Evolutionary conservation across 768 basidiomycete species (phyloP).

Genomic region (Collybia sp.): DNA sequence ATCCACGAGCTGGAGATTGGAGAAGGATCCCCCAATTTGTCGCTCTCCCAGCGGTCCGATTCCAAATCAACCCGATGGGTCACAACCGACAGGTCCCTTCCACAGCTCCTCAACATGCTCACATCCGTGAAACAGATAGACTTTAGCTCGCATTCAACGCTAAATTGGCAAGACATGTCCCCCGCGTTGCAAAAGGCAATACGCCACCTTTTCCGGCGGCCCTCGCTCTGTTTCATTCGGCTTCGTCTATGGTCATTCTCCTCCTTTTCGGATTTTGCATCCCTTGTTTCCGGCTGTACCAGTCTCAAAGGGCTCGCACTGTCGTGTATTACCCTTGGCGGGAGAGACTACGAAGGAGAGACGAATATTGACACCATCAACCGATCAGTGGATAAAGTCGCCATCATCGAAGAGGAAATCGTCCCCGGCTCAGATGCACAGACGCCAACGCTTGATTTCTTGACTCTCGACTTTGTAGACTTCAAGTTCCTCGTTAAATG

Average conservation of each 20-base stretch:
- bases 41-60: slow-evolving; percentile 11
- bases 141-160: slow-evolving; percentile 27
- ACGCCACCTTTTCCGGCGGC: slow-evolving; percentile 25
- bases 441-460: slow-evolving; percentile 22
- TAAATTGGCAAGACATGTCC: slow-evolving; percentile 32
- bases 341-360: background rate
- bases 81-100: slow-evolving; percentile 30
- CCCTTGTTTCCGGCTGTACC: slow-evolving; percentile 26
- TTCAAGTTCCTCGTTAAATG: slow-evolving; percentile 32
- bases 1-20: slow-evolving; percentile 34
- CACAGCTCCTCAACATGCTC: slow-evolving; percentile 28
- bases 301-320: slow-evolving; percentile 31
- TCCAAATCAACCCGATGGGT: slow-evolving; percentile 31
- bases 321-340: slow-evolving; percentile 18
- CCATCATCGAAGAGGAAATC: slow-evolving; percentile 2
- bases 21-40: slow-evolving; percentile 29
- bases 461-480: slow-evolving; percentile 36
- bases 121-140: slow-evolving; percentile 32
- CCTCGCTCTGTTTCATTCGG: slow-evolving; percentile 31
- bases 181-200: slow-evolving; percentile 29
- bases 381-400: slow-evolving; percentile 3
- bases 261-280: slow-evolving; percentile 26
- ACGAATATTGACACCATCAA: slow-evolving; percentile 1
- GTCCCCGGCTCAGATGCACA: background rate
- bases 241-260: slow-evolving; percentile 37